Evolutionary conservation across 169 alveolate genomes (phyloP).

Genomic region (Plasmodium coatneyi): DNA sequence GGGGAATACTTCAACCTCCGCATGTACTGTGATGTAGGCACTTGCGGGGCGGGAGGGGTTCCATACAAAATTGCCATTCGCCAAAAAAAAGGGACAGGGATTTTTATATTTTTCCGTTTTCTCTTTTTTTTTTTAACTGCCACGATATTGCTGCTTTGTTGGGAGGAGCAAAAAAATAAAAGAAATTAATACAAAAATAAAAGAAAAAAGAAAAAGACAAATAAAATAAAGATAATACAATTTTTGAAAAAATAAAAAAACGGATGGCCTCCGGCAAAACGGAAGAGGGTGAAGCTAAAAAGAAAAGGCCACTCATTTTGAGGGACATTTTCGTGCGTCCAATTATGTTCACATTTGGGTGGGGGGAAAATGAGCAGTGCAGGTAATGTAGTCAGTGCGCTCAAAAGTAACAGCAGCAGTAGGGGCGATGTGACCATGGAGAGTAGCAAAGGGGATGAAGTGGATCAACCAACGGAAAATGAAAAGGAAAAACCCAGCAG

Average conservation of each 20-base stretch:
- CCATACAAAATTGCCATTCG: background rate
- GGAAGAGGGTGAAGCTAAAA: background rate
- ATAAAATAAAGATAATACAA: background rate
- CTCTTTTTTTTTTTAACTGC: background rate
- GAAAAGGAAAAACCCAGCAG: background rate
- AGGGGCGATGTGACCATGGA: background rate
- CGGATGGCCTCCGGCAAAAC: background rate
- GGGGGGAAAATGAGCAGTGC: background rate
- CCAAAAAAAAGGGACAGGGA: background rate
- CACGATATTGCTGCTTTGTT: background rate
- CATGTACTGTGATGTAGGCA: background rate
- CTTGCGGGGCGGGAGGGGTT: background rate
- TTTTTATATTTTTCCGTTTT: background rate
- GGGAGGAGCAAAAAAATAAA: background rate
- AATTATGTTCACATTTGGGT: background rate
- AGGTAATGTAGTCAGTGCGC: background rate
- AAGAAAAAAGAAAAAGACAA: no score
- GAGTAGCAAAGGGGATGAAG: background rate
- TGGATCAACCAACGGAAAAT: background rate
- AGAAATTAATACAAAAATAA: no score
- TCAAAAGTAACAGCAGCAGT: background rate
- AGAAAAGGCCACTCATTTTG: background rate
- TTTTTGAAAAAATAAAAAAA: background rate
- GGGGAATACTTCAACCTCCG: background rate
- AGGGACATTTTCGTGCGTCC: background rate